Conservation (phyloP, 2,329 filamentous ascomycete species). For the Fulvia fulva region DNA sequence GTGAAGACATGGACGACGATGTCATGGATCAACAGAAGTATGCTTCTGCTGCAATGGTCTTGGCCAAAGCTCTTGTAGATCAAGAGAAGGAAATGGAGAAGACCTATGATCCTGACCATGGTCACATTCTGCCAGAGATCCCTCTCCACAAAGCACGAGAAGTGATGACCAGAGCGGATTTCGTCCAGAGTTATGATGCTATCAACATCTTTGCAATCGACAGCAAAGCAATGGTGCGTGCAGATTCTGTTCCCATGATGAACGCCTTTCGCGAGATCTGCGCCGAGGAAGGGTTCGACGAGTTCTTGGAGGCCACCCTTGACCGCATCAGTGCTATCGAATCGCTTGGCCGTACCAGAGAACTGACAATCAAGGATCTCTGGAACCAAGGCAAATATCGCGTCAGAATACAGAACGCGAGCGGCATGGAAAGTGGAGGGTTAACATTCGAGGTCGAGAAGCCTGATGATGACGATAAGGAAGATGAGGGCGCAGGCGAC, state of each 20-base stretch:
- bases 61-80: conserved; percentile 88
- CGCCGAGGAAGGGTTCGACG: conserved; percentile 68
- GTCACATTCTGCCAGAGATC: conserved; percentile 75
- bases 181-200: conserved; percentile 85
- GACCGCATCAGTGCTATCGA: conserved; percentile 90
- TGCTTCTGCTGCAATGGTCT: conserved; percentile 87
- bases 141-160: conserved; percentile 79
- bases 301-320: conserved; percentile 76
- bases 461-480: conserved; percentile 24
- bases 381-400: conserved; percentile 79
- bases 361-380: conserved; percentile 91
- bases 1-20: conserved; percentile 82
- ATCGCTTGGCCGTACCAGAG: conserved; percentile 85
- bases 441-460: conserved; percentile 45
- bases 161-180: conserved; percentile 94
- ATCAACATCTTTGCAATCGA: conserved; percentile 96
- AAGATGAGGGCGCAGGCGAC: conserved; percentile 14
- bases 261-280: conserved; percentile 85
- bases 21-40: conserved; percentile 98
- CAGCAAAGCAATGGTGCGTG: conserved; percentile 77
- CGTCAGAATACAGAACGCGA: conserved; percentile 50
- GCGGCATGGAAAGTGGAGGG: conserved; percentile 45
- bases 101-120: conserved; percentile 61
- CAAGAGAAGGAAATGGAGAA: conserved; percentile 61
- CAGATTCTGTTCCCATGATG: conserved; percentile 95